These are phyloP conservation scores for Globisporangium nunn DNA, from an alignment of 352 stramenopile genomes.

Conservation along the genomic window DNA sequence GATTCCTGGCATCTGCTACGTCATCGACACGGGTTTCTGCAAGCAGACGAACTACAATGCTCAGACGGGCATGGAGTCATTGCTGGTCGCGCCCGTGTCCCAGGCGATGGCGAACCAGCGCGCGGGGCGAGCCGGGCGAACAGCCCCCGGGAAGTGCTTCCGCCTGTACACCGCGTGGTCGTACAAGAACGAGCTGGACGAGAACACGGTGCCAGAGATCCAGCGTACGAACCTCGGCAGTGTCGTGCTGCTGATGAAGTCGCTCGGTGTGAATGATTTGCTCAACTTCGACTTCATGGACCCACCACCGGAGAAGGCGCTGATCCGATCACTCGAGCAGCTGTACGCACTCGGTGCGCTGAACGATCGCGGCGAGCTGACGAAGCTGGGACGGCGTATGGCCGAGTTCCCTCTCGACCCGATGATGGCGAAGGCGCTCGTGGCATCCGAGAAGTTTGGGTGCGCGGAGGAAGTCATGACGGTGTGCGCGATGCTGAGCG, in stretches of 20 bases:
- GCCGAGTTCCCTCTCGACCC: constrained; percentile 94
- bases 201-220: constrained; percentile 98
- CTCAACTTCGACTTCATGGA: constrained; percentile 99
- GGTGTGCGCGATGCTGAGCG: constrained; percentile 97
- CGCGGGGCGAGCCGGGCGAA: constrained; percentile 92
- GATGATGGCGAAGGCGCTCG: constrained; percentile 92
- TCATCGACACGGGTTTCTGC: constrained; percentile 99
- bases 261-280: constrained; percentile 98
- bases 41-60: constrained; percentile 99
- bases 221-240: constrained; percentile 96
- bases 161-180: constrained; percentile 98
- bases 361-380: constrained; percentile 98
- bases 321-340: constrained; percentile 97
- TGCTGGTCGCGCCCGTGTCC: constrained; percentile 97
- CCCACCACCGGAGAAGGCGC: constrained; percentile 94
- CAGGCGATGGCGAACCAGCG: constrained; percentile 97
- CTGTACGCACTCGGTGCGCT: constrained; percentile 98
- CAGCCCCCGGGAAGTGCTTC: constrained; percentile 98
- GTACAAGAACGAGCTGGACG: constrained; percentile 98
- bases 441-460: constrained; percentile 89
- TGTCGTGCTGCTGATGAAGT: constrained; percentile 99
- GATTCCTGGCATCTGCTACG: constrained; percentile 99
- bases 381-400: constrained; percentile 93
- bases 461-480: constrained; percentile 94
- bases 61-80: constrained; percentile 97